Percentiles rank a stretch among this genome's conserved stretches.
Evolutionary conservation across 306 rosid genomes (phyloP).

Genomic region (Ceratonia siliqua): DNA sequence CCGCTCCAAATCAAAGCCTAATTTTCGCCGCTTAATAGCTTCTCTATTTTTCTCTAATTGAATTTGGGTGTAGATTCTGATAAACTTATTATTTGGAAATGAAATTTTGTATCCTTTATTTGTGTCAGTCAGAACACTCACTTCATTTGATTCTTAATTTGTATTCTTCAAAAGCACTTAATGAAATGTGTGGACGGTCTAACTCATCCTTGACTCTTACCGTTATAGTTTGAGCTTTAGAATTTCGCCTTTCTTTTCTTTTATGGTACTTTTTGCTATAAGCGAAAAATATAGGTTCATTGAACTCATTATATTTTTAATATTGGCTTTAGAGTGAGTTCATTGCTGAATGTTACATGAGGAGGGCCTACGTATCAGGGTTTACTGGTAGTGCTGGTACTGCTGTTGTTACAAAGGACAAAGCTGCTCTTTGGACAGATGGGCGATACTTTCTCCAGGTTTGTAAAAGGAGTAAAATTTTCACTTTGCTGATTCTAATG

Average conservation of each 20-base stretch:
- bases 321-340: slow-evolving; percentile 75
- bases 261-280: background rate
- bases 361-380: slow-evolving; percentile 84
- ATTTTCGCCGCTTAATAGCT: too few species aligned
- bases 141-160: background rate
- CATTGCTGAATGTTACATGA: slow-evolving; percentile 85
- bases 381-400: slow-evolving; percentile 96
- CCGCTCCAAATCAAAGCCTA: background rate
- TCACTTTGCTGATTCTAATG: background rate
- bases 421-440: slow-evolving; percentile 97
- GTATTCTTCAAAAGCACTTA: background rate
- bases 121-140: background rate
- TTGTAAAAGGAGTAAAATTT: background rate
- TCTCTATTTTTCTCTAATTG: background rate
- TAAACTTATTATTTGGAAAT: background rate
- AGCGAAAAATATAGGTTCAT: background rate
- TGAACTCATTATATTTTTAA: background rate
- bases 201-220: background rate
- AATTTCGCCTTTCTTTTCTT: background rate
- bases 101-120: background rate
- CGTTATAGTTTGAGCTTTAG: background rate
- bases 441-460: slow-evolving; percentile 99
- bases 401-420: slow-evolving; percentile 84
- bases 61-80: background rate
- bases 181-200: background rate